phyloP scores from a whole-genome alignment of 345 rosid species.

The Durio zibethinus region DNA sequence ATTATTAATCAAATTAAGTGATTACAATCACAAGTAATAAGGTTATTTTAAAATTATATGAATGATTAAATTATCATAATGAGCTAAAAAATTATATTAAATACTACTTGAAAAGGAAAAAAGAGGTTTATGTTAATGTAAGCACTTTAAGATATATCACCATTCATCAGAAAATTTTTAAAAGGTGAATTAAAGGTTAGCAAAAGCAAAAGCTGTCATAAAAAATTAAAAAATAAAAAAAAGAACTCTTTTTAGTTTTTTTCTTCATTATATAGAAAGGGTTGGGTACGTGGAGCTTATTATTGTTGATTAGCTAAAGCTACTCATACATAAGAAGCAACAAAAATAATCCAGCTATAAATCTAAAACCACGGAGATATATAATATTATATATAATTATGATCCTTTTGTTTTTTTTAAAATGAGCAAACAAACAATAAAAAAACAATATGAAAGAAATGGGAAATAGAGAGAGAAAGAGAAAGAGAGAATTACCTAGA shows the following conservation, averaged over 20 bases:
- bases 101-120: too few species aligned
- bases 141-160: neutral
- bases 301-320: neutral
- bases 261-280: neutral
- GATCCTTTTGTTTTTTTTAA: neutral
- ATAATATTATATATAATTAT: neutral
- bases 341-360: neutral
- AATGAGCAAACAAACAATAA: neutral
- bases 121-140: neutral
- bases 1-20: too few species aligned
- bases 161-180: neutral
- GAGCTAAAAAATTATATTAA: too few species aligned
- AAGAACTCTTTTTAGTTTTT: neutral
- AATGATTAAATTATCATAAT: too few species aligned
- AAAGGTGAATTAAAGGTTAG: neutral
- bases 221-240: too few species aligned
- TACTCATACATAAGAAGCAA: neutral
- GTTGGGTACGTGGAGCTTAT: too few species aligned
- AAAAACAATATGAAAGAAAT: neutral
- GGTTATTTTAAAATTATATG: too few species aligned
- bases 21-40: too few species aligned
- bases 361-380: neutral
- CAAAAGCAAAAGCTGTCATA: slow-evolving; percentile 10
- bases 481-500: slow-evolving; percentile 34
- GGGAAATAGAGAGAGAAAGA: neutral